A percentile compares a stretch with the other conserved stretches of the same genome.
These are phyloP conservation scores for Sporothrix humicola DNA, from an alignment of 2,329 filamentous ascomycete species.

Conservation along the genomic window DNA sequence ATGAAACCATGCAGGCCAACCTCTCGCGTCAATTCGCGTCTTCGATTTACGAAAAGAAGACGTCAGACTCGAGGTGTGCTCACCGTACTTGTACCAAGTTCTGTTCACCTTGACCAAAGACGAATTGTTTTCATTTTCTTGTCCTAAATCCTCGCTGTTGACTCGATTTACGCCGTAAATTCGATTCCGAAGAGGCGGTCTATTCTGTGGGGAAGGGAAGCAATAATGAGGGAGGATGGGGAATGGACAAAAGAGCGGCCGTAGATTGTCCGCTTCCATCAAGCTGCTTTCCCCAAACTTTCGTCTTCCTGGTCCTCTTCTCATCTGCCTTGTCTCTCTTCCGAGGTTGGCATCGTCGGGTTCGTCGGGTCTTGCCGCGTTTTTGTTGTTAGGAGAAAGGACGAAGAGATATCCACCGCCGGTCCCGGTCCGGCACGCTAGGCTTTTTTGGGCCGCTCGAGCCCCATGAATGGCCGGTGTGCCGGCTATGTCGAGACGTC, in stretches of 20 bases:
- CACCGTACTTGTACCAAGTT: background rate
- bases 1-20: background rate
- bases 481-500: background rate
- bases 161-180: conserved; percentile 9
- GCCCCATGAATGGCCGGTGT: background rate
- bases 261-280: background rate
- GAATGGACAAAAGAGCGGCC: background rate
- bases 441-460: background rate
- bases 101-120: background rate
- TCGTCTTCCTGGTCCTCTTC: too few relatives aligned
- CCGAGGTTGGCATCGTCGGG: conserved; percentile 20
- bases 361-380: conserved; percentile 1
- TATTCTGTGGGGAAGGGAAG: conserved; percentile 1
- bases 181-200: background rate
- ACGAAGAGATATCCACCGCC: background rate
- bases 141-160: background rate
- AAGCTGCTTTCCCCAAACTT: too few relatives aligned
- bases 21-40: background rate
- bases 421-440: conserved; percentile 23
- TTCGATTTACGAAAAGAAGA: too few relatives aligned
- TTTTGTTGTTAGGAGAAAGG: background rate
- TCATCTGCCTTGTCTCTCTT: conserved; percentile 6
- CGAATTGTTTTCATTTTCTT: background rate
- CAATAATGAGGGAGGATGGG: background rate
- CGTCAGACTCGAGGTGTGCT: background rate